These are phyloP conservation scores for Nephelium lappaceum DNA, from an alignment of 345 rosid genomes.

Conservation along the genomic window DNA sequence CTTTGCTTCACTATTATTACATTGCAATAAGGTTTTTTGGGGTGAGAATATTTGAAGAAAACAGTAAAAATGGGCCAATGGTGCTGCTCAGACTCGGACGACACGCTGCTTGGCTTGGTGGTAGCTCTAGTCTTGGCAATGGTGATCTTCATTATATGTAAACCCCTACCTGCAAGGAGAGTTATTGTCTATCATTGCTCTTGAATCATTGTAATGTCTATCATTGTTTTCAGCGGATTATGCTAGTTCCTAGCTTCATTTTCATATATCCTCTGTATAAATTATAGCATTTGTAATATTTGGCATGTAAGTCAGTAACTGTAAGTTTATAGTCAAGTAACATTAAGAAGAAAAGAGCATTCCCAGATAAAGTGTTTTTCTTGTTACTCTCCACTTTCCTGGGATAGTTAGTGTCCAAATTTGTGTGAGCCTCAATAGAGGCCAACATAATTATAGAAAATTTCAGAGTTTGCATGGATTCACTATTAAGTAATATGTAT, in stretches of 20 bases:
- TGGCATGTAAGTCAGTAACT: not conserved
- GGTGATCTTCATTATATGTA: slow-evolving; percentile 29
- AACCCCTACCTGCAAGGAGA: slow-evolving; percentile 33
- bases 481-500: no score
- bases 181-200: slow-evolving; percentile 29
- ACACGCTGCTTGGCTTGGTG: slow-evolving; percentile 25
- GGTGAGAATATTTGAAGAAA: slow-evolving; percentile 4
- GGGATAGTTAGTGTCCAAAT: no score
- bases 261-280: not conserved
- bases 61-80: slow-evolving; percentile 23
- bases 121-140: slow-evolving; percentile 36
- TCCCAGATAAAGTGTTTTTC: no score
- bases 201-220: not conserved
- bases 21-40: not conserved
- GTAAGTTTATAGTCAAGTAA: not conserved
- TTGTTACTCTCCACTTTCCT: no score
- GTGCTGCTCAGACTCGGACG: slow-evolving; percentile 38
- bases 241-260: not conserved
- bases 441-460: no score
- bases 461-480: no score
- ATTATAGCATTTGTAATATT: not conserved
- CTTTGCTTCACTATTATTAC: not conserved
- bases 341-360: no score
- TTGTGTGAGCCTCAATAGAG: no score
- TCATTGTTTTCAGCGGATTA: not conserved